These are phyloP conservation scores for Dipteronia sinensis DNA, from an alignment of 345 rosid species.

Conservation along the genomic window DNA sequence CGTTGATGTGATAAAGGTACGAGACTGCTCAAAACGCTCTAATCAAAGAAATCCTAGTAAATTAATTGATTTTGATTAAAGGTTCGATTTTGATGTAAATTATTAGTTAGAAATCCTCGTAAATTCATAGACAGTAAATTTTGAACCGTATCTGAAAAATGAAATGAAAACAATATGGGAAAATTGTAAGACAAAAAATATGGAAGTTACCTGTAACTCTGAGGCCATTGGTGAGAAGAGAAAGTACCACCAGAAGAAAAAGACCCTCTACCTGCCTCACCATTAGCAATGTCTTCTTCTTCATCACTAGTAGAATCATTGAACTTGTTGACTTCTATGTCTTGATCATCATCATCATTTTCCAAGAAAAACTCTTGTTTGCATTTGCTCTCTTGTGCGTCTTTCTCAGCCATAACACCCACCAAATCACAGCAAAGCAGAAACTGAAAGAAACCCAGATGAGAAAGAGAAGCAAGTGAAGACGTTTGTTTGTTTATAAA, in stretches of 20 bases:
- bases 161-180: background rate
- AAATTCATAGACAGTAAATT: background rate
- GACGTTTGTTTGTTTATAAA: too few relatives aligned
- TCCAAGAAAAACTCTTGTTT: slow-evolving; percentile 43
- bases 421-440: background rate
- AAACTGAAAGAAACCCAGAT: too few relatives aligned
- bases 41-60: too few relatives aligned
- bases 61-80: too few relatives aligned
- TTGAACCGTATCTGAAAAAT: background rate
- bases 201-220: slow-evolving; percentile 58
- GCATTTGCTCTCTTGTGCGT: slow-evolving; percentile 29
- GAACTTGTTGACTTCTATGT: slow-evolving; percentile 38
- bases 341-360: slow-evolving; percentile 36
- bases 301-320: slow-evolving; percentile 37
- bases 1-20: background rate
- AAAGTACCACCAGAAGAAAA: slow-evolving; percentile 24
- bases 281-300: slow-evolving; percentile 24
- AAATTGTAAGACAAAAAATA: too few relatives aligned
- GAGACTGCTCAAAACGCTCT: background rate
- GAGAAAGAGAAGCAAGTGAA: too few relatives aligned
- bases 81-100: too few relatives aligned
- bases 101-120: too few relatives aligned
- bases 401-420: slow-evolving; percentile 30
- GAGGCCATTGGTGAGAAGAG: slow-evolving; percentile 76
- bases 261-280: slow-evolving; percentile 7